Conservation (phyloP, 345 rosid species). For the Psidium guajava region DNA sequence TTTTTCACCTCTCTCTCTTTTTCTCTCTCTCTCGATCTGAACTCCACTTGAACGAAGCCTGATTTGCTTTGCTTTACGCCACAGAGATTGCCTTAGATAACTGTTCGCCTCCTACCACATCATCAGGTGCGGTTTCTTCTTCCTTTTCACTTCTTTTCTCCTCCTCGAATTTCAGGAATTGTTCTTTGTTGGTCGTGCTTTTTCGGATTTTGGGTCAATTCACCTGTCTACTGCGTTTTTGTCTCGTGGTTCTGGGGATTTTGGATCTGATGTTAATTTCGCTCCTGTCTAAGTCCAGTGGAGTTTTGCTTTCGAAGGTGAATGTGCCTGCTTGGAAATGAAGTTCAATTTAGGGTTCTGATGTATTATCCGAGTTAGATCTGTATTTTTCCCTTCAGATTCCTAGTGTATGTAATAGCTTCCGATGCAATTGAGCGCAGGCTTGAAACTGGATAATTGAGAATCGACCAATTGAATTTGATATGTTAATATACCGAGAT, state of each 20-base stretch:
- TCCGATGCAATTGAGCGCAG: neutral
- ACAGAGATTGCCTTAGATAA: neutral
- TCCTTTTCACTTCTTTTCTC: neutral
- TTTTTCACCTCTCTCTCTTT: neutral
- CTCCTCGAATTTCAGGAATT: neutral
- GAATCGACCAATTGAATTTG: neutral
- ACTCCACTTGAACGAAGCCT: neutral
- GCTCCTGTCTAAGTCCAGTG: neutral
- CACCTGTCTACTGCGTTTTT: neutral
- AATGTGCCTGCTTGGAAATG: neutral
- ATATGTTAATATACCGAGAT: neutral
- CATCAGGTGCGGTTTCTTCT: neutral
- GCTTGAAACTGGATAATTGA: neutral
- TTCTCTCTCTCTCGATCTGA: neutral
- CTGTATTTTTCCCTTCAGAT: neutral
- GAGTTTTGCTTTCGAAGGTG: neutral
- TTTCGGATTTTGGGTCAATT: neutral
- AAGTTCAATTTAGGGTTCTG: slow-evolving; percentile 1
- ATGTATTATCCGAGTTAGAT: slow-evolving; percentile 1
- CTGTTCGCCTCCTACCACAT: neutral
- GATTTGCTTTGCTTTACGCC: neutral
- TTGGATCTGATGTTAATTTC: neutral
- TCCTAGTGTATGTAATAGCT: neutral
- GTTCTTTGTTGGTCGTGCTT: neutral
- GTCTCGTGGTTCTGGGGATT: neutral